Percentiles rank a stretch among this genome's conserved stretches.
These are phyloP conservation scores for Setaria viridis DNA, from an alignment of 202 grass and related monocot species.

Conservation along the genomic window DNA sequence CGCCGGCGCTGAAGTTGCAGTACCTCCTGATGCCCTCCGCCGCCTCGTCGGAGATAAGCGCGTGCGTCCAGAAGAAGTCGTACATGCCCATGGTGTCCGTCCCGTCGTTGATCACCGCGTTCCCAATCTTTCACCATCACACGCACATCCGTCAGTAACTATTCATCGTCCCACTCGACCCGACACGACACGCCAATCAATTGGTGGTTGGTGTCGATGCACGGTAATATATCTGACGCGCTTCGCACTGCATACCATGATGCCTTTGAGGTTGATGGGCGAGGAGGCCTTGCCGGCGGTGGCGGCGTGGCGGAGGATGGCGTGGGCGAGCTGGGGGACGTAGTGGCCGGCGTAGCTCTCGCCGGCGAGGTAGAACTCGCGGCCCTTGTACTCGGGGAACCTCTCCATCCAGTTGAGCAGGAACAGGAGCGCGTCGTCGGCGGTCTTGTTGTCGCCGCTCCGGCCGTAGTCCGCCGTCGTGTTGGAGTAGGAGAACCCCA, in stretches of 20 bases:
- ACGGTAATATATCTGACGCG: no score
- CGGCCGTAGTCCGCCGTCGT: constrained; percentile 69
- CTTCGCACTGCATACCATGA: constrained; percentile 57
- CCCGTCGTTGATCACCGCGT: constrained; percentile 80
- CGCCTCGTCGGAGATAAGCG: constrained; percentile 74
- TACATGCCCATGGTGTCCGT: constrained; percentile 66
- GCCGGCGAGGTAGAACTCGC: constrained; percentile 80
- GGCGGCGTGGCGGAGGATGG: constrained; percentile 60
- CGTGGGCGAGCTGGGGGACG: constrained; percentile 78
- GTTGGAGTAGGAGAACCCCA: constrained; percentile 96
- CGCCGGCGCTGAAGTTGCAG: constrained; percentile 68
- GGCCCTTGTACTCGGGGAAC: constrained; percentile 85
- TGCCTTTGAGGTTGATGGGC: constrained; percentile 82
- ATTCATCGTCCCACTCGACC: neutral
- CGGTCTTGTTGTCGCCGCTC: constrained; percentile 68
- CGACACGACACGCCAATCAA: neutral
- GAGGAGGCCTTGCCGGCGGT: neutral
- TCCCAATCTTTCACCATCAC: constrained; percentile 62
- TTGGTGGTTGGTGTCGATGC: no score
- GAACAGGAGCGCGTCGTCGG: constrained; percentile 65
- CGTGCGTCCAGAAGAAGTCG: constrained; percentile 94
- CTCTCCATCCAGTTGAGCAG: constrained; percentile 71
- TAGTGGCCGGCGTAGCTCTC: constrained; percentile 97
- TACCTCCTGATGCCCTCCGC: constrained; percentile 51
- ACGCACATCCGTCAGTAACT: neutral